These are phyloP conservation scores for Podosphaera xanthii DNA, from an alignment of 2,329 filamentous ascomycete genomes.

Conservation along the genomic window DNA sequence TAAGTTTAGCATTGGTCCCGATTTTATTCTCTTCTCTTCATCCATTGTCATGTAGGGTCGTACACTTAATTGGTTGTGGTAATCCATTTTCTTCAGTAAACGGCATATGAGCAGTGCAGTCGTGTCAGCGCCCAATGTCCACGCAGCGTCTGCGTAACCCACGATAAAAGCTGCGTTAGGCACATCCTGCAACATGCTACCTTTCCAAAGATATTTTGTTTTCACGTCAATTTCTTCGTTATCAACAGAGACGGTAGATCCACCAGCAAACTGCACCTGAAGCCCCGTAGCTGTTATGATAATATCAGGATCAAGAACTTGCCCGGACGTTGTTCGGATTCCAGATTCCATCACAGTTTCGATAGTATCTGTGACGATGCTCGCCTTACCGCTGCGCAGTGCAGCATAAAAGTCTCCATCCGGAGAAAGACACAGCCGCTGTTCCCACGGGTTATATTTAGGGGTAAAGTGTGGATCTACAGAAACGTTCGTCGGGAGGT, in stretches of 20 bases:
- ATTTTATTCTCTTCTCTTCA: constrained; percentile 3
- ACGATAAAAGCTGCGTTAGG: constrained; percentile 39
- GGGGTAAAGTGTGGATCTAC: constrained; percentile 41
- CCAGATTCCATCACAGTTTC: constrained; percentile 26
- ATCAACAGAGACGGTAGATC: constrained; percentile 29
- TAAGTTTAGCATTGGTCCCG: constrained; percentile 7
- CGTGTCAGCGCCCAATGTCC: constrained; percentile 40
- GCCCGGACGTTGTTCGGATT: constrained; percentile 15
- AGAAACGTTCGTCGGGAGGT: constrained; percentile 30
- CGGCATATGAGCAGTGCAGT: constrained; percentile 11
- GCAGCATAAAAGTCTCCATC: constrained; percentile 33
- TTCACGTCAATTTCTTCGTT: constrained; percentile 24
- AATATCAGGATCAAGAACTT: constrained; percentile 33
- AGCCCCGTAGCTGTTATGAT: constrained; percentile 49
- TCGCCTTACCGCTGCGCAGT: constrained; percentile 22
- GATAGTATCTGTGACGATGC: constrained; percentile 29
- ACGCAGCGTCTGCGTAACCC: constrained; percentile 42
- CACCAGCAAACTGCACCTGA: constrained; percentile 32
- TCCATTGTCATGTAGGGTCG: constrained; percentile 6
- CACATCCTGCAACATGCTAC: constrained; percentile 40
- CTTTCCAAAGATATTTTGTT: constrained; percentile 37
- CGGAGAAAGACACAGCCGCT: constrained; percentile 47
- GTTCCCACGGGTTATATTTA: constrained; percentile 43
- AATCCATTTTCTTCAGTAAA: constrained; percentile 14
- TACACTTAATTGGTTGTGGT: constrained; percentile 3